Evolutionary conservation across 2,329 filamentous ascomycete species (phyloP).

Genomic region (Venturia pyrina): DNA sequence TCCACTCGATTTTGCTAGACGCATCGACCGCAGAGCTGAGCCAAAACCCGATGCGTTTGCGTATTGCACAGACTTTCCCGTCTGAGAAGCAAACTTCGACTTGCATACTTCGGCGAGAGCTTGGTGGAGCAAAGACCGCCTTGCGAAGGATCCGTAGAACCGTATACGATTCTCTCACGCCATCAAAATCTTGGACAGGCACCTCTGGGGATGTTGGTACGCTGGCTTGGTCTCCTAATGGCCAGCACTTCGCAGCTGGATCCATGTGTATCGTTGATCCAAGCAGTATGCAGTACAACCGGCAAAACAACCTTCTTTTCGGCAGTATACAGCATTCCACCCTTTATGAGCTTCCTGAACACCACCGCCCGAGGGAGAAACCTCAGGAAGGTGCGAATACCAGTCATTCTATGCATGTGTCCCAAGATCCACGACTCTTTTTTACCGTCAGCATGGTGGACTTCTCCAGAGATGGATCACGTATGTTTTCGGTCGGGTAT

Average conservation of each 20-base stretch:
- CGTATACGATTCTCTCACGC: constrained; percentile 30
- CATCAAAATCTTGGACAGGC: constrained; percentile 41
- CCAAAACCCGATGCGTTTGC: background rate
- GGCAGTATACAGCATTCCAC: constrained; percentile 34
- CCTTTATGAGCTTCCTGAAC: constrained; percentile 44
- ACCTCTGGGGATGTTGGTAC: constrained; percentile 49
- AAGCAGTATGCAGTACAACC: constrained; percentile 51
- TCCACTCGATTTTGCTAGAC: background rate
- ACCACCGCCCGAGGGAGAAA: constrained; percentile 35
- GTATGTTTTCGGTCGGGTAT: constrained; percentile 45
- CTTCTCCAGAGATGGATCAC: constrained; percentile 37
- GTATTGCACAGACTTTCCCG: background rate
- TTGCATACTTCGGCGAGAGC: constrained; percentile 2
- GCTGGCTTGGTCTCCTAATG: constrained; percentile 47
- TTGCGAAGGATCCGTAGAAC: background rate
- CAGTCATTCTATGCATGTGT: constrained; percentile 34
- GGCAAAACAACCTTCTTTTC: constrained; percentile 45
- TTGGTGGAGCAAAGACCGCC: constrained; percentile 1
- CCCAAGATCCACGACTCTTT: constrained; percentile 44
- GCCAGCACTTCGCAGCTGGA: constrained; percentile 45
- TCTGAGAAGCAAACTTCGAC: background rate
- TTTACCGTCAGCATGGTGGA: constrained; percentile 46
- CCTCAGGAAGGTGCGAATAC: constrained; percentile 32
- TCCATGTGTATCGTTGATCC: constrained; percentile 46
- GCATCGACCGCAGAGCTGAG: background rate